Percentiles rank a stretch among this genome's conserved stretches.
Conservation (phyloP, 108 stramenopile genomes). For the Cyclostephanos tholiformis region DNA sequence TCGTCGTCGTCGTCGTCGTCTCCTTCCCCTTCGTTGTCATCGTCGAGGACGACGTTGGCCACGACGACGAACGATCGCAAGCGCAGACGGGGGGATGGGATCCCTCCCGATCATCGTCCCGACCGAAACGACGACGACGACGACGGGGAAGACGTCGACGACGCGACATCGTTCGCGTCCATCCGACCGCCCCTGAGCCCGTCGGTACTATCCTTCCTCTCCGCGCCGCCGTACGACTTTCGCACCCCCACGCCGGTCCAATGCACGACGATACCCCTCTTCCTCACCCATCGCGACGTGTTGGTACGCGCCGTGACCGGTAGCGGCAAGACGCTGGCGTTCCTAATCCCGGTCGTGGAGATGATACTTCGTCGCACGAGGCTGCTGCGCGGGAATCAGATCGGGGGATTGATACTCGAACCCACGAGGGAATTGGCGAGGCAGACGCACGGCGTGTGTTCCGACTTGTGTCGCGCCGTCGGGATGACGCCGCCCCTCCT, state of each 20-base stretch:
- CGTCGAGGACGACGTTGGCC: background rate
- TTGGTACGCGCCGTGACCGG: constrained; percentile 98
- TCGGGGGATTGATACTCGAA: constrained; percentile 83
- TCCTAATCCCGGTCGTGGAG: constrained; percentile 93
- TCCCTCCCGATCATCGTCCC: too few species aligned
- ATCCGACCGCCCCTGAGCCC: constrained; percentile 56
- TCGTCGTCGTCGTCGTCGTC: background rate
- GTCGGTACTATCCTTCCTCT: constrained; percentile 62
- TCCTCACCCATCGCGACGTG: constrained; percentile 95
- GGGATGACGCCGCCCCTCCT: constrained; percentile 66
- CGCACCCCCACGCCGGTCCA: constrained; percentile 90
- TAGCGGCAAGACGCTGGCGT: constrained; percentile 97
- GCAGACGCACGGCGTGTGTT: constrained; percentile 83
- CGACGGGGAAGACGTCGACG: background rate
- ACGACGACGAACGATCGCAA: background rate
- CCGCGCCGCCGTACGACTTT: constrained; percentile 66
- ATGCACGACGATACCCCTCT: constrained; percentile 93
- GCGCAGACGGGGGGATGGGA: background rate
- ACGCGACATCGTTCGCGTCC: constrained; percentile 24
- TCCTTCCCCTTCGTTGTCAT: too few species aligned
- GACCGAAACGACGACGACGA: background rate
- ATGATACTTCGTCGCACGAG: constrained; percentile 70
- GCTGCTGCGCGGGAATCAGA: constrained; percentile 58
- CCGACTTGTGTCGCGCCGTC: constrained; percentile 60
- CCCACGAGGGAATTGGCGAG: constrained; percentile 96